Conservation (phyloP, 2,329 filamentous ascomycete species). For the Alternaria viburni region DNA sequence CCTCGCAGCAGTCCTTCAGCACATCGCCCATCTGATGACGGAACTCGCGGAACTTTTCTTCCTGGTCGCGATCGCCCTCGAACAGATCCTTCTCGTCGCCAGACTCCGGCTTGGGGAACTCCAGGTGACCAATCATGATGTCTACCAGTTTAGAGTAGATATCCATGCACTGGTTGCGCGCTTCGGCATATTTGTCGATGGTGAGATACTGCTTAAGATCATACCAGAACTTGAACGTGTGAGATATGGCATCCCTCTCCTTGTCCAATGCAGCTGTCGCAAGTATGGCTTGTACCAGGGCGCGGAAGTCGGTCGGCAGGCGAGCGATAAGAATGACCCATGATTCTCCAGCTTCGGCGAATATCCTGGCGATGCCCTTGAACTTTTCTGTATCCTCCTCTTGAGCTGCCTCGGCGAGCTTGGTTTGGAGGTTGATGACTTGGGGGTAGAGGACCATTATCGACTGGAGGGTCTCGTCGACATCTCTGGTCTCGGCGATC, state of each 20-base stretch:
- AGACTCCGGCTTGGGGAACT: slow-evolving; percentile 80
- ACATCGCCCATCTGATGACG: slow-evolving; percentile 97
- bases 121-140: slow-evolving; percentile 86
- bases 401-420: slow-evolving; percentile 75
- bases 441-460: slow-evolving; percentile 85
- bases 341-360: slow-evolving; percentile 89
- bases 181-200: slow-evolving; percentile 84
- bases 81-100: slow-evolving; percentile 83
- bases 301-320: slow-evolving; percentile 79
- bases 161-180: slow-evolving; percentile 76
- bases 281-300: slow-evolving; percentile 86
- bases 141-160: slow-evolving; percentile 90
- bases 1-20: slow-evolving; percentile 94
- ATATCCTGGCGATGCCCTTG: slow-evolving; percentile 87
- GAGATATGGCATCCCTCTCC: slow-evolving; percentile 87
- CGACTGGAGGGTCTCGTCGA: slow-evolving; percentile 83
- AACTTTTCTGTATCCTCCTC: slow-evolving; percentile 85
- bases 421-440: slow-evolving; percentile 76
- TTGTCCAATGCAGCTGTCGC: slow-evolving; percentile 88
- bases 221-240: slow-evolving; percentile 98
- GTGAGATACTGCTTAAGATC: slow-evolving; percentile 97
- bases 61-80: slow-evolving; percentile 91
- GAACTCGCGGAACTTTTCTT: slow-evolving; percentile 97
- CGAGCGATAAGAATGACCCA: slow-evolving; percentile 94
- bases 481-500: slow-evolving; percentile 88